These are phyloP conservation scores for Funneliformis caledonium DNA, from an alignment of 371 early-diverging fungal genomes.

Conservation along the genomic window DNA sequence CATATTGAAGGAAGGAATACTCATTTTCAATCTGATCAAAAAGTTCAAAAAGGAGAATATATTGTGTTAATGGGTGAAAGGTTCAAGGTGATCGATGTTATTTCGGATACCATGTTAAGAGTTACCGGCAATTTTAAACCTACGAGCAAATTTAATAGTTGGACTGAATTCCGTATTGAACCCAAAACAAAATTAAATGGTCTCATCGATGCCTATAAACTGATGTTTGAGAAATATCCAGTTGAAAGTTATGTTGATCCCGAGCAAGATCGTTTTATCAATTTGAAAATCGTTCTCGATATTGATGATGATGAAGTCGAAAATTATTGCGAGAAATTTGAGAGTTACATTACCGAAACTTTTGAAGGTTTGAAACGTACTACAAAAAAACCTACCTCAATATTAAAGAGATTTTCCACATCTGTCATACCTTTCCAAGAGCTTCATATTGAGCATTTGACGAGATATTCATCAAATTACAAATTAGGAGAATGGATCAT, in stretches of 20 bases:
- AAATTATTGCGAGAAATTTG: background rate
- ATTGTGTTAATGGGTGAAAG: conserved; percentile 20
- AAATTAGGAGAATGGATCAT: conserved; percentile 13
- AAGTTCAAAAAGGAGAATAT: background rate
- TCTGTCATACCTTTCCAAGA: background rate
- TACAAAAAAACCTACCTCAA: conserved; percentile 10
- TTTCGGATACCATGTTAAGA: conserved; percentile 12
- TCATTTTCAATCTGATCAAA: background rate
- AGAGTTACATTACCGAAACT: background rate
- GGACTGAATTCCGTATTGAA: conserved; percentile 7
- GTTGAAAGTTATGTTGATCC: background rate
- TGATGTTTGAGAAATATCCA: conserved; percentile 18
- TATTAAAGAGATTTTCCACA: conserved; percentile 2
- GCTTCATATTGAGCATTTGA: background rate
- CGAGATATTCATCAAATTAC: background rate
- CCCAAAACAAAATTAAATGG: background rate
- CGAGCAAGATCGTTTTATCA: background rate
- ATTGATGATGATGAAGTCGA: background rate
- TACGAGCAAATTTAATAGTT: background rate
- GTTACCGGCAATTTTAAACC: background rate
- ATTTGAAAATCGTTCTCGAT: conserved; percentile 16
- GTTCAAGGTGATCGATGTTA: background rate
- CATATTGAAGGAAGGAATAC: conserved; percentile 11
- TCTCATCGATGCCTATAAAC: background rate
- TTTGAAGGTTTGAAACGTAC: background rate